Evolutionary conservation across 2,329 filamentous ascomycete genomes (phyloP).

Genomic region (Penicillium crustosum): DNA sequence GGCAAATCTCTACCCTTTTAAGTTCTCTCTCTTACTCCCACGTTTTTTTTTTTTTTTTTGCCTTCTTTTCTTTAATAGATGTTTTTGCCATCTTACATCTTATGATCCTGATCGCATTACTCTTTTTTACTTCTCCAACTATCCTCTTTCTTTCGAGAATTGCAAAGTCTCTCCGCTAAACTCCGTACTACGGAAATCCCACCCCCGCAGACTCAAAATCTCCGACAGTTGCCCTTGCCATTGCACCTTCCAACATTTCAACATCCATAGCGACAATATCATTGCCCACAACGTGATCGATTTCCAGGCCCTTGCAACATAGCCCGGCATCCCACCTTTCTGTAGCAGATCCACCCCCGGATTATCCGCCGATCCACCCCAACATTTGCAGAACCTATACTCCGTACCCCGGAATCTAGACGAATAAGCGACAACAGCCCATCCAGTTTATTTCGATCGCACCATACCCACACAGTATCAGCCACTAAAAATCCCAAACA

Average conservation of each 20-base stretch:
- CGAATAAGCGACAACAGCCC: not conserved
- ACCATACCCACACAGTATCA: not conserved
- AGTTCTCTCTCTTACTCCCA: not conserved
- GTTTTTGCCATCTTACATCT: not conserved
- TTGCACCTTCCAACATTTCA: not conserved
- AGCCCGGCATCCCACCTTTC: not conserved
- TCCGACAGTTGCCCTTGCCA: not conserved
- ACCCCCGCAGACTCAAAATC: not conserved
- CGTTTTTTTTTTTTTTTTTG: not conserved
- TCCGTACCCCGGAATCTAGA: not conserved
- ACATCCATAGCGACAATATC: conserved; percentile 3
- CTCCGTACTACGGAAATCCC: not conserved
- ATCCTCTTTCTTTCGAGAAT: not conserved
- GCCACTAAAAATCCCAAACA: not conserved
- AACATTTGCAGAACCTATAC: not conserved
- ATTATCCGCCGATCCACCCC: not conserved
- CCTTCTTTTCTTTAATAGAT: not conserved
- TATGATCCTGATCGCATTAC: not conserved
- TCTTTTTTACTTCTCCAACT: not conserved
- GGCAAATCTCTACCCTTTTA: not conserved
- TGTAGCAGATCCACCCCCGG: conserved; percentile 1
- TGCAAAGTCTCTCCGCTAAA: not conserved
- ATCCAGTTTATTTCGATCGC: not conserved
- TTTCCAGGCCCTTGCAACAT: not conserved
- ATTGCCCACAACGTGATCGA: not conserved